Percentiles rank a stretch among this genome's conserved stretches.
Conservation (phyloP, 2,329 filamentous ascomycete species). For the Magnaporthiopsis poae region DNA sequence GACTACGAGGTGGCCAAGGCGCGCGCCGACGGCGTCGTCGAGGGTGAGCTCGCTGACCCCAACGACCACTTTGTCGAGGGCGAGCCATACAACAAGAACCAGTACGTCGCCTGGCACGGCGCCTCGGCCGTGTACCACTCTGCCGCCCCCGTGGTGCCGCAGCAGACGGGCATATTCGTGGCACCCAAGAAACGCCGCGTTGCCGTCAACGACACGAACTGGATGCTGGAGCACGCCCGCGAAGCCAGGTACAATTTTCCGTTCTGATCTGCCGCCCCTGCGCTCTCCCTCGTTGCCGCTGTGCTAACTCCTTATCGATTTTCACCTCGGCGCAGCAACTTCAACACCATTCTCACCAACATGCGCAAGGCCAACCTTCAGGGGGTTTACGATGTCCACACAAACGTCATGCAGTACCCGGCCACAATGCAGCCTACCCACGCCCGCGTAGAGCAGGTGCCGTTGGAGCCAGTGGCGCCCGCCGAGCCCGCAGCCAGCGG, state of each 20-base stretch:
- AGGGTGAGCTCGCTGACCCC: constrained; percentile 85
- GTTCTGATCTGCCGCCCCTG: not conserved
- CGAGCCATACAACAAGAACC: constrained; percentile 94
- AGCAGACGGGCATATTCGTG: constrained; percentile 60
- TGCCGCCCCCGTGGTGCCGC: constrained; percentile 63
- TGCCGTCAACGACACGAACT: constrained; percentile 85
- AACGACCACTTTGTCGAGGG: constrained; percentile 69
- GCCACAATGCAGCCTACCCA: constrained; percentile 82
- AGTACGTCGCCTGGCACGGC: constrained; percentile 97
- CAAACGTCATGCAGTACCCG: constrained; percentile 82
- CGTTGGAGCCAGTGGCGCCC: constrained; percentile 20
- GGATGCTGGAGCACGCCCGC: constrained; percentile 89
- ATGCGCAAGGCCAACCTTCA: constrained; percentile 58
- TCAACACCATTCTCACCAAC: constrained; percentile 66
- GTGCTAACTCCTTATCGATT: constrained; percentile 8
- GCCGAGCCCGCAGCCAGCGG: not conserved
- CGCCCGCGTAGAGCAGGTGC: constrained; percentile 67
- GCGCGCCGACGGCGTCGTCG: constrained; percentile 65
- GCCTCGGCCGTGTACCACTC: constrained; percentile 93
- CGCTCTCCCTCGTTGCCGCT: not conserved
- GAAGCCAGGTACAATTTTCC: constrained; percentile 64
- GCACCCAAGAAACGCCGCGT: constrained; percentile 77
- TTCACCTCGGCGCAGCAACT: constrained; percentile 47
- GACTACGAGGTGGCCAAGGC: constrained; percentile 78
- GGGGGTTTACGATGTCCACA: constrained; percentile 88